A percentile compares a stretch with the other conserved stretches of the same genome.
These are phyloP conservation scores for Aspergillus sclerotiicarbonarius DNA, from an alignment of 495 filamentous ascomycete species.

Conservation along the genomic window DNA sequence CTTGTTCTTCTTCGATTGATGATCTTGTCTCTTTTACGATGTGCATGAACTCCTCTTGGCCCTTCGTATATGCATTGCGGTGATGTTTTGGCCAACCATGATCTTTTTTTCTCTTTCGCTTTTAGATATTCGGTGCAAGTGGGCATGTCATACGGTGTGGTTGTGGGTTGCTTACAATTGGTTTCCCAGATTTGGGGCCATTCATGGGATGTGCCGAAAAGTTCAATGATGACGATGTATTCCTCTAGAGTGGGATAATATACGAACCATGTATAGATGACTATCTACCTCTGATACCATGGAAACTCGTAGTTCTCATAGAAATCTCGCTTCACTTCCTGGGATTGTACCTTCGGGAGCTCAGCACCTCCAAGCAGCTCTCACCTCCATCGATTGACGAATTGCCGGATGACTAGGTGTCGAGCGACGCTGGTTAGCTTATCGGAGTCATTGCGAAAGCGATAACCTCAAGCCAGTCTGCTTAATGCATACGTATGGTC, in stretches of 20 bases:
- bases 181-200: not conserved
- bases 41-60: constrained; percentile 24
- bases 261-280: not conserved
- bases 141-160: constrained; percentile 19
- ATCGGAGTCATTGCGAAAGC: no score
- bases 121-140: constrained; percentile 27
- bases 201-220: not conserved
- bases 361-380: no score
- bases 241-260: not conserved
- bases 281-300: not conserved
- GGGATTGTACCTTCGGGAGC: no score
- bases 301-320: not conserved
- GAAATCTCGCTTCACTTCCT: no score
- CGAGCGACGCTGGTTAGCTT: no score
- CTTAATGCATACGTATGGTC: no score
- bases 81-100: constrained; percentile 20
- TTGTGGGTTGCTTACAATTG: not conserved
- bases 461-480: no score
- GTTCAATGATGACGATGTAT: not conserved
- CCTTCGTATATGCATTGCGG: constrained; percentile 19
- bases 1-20: constrained; percentile 15
- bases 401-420: no score
- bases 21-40: constrained; percentile 29
- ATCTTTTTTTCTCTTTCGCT: constrained; percentile 17
- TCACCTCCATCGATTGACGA: no score